A percentile compares a stretch with the other conserved stretches of the same genome.
phyloP scores from a whole-genome alignment of 140 eudicot species.

The Flaveria floridana region DNA sequence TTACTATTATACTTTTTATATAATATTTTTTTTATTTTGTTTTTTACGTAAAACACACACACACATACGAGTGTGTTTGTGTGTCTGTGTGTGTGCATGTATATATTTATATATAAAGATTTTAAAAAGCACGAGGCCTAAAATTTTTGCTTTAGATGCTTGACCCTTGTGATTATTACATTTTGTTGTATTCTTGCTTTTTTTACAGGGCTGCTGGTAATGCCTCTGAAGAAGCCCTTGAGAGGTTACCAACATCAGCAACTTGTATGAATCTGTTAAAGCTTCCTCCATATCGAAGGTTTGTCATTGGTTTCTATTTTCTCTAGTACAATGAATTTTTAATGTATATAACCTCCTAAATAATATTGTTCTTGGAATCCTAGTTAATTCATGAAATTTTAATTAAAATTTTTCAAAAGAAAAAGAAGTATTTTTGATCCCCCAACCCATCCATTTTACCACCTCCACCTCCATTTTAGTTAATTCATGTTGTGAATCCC shows the following conservation, averaged over 20 bases:
- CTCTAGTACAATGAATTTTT: background rate
- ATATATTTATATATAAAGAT: no score
- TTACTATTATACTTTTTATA: no score
- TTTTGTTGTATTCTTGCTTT: background rate
- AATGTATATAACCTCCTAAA: background rate
- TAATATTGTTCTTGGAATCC: background rate
- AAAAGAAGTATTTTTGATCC: background rate
- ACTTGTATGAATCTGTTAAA: constrained; percentile 96
- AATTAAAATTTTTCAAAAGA: background rate
- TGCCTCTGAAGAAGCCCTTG: constrained; percentile 89
- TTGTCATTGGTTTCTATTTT: background rate
- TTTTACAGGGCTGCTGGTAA: constrained; percentile 72
- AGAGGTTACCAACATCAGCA: constrained; percentile 91
- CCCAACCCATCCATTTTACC: background rate
- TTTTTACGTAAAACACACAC: no score
- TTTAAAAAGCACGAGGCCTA: no score
- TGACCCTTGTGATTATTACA: no score
- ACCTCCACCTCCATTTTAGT: background rate
- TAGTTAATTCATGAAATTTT: background rate
- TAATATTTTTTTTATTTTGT: no score
- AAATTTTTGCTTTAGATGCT: no score
- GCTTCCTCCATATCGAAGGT: constrained; percentile 98
- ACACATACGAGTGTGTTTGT: no score
- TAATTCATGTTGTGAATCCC: no score
- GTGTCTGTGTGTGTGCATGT: no score